Evolutionary conservation across 805 yeast genomes (phyloP).

Genomic region (Hanseniaspora singularis): DNA sequence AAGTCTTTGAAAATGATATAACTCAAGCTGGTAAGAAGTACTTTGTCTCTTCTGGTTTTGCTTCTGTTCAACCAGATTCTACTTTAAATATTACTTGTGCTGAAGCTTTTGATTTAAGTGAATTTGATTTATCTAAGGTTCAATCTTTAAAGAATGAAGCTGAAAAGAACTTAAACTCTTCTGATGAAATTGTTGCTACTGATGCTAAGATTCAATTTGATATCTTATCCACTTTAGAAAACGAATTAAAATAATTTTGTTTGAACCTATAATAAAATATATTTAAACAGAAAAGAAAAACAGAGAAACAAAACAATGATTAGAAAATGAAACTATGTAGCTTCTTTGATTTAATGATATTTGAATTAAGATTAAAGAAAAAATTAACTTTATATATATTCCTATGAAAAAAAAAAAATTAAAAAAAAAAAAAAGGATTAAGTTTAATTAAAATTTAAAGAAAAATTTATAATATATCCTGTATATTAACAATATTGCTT

Average conservation of each 20-base stretch:
- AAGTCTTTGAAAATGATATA: conserved; percentile 65
- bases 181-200: conserved; percentile 82
- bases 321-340: no score
- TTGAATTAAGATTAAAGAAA: not conserved
- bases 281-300: not conserved
- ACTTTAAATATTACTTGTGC: conserved; percentile 80
- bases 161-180: conserved; percentile 72
- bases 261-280: not conserved
- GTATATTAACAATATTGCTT: not conserved
- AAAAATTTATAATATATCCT: no score
- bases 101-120: conserved; percentile 87
- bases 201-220: conserved; percentile 93
- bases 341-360: not conserved
- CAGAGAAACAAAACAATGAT: not conserved
- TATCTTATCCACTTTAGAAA: conserved; percentile 86
- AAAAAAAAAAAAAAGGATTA: not conserved
- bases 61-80: conserved; percentile 90
- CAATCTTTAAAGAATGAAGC: conserved; percentile 81
- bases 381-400: conserved; percentile 2
- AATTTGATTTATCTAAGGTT: conserved; percentile 69
- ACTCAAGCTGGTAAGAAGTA: conserved; percentile 56
- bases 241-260: conserved; percentile 21
- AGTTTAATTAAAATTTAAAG: not conserved
- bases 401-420: not conserved
- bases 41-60: conserved; percentile 94